Conservation (phyloP, 129 eudicot species). For the Pseudognaphalium luteoalbum region DNA sequence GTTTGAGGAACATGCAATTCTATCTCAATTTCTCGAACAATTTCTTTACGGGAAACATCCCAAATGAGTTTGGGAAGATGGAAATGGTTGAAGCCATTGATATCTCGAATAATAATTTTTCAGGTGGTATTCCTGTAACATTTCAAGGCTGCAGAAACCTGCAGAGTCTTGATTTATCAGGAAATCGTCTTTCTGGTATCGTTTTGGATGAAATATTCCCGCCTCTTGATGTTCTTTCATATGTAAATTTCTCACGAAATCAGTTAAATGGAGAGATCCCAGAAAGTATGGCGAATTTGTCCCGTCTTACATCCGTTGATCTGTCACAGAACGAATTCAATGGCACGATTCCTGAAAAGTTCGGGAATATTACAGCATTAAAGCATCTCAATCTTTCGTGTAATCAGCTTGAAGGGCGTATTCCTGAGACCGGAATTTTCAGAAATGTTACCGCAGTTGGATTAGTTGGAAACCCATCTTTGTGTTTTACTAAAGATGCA, state of each 20-base stretch:
- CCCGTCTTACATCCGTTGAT: constrained; percentile 47
- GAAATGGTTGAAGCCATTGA: constrained; percentile 81
- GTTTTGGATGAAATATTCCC: constrained; percentile 39
- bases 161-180: constrained; percentile 57
- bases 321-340: constrained; percentile 64
- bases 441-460: constrained; percentile 35
- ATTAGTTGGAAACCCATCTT: constrained; percentile 63
- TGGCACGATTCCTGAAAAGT: constrained; percentile 65
- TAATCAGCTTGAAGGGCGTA: constrained; percentile 73
- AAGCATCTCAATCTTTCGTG: constrained; percentile 66
- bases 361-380: constrained; percentile 41
- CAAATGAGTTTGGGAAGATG: constrained; percentile 58
- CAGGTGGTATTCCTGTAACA: constrained; percentile 55
- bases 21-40: constrained; percentile 71
- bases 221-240: constrained; percentile 36
- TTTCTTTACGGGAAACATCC: constrained; percentile 51
- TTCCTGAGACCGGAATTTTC: constrained; percentile 55
- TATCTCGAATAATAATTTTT: constrained; percentile 67
- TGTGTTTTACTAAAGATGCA: constrained; percentile 48
- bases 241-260: constrained; percentile 63
- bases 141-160: constrained; percentile 62
- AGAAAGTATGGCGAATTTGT: constrained; percentile 38
- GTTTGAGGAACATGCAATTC: constrained; percentile 60
- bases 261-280: constrained; percentile 68
- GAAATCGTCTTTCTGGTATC: constrained; percentile 54